Conservation (phyloP, 345 rosid genomes). For the Camelina laxa region DNA sequence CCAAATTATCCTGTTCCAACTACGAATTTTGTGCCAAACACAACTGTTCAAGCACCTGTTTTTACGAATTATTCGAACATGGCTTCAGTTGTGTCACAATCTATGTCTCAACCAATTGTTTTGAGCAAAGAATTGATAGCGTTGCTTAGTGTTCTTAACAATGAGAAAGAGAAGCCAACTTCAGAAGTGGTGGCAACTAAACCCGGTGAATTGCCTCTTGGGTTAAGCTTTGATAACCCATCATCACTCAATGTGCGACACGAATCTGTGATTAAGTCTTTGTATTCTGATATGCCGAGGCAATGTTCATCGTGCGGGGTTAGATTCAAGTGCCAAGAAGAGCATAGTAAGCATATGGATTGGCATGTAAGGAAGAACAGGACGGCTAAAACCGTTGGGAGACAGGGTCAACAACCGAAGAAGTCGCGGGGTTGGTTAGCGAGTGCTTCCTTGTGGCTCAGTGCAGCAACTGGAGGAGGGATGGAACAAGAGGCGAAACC, state of each 20-base stretch:
- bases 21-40: no score
- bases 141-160: constrained; percentile 14
- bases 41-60: not conserved
- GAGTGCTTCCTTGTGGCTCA: constrained; percentile 28
- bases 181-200: not conserved
- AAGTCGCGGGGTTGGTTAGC: constrained; percentile 38
- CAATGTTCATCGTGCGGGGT: constrained; percentile 49
- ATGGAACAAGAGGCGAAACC: not conserved
- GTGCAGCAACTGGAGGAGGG: constrained; percentile 21
- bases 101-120: constrained; percentile 13
- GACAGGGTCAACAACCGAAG: not conserved
- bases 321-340: constrained; percentile 48
- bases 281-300: constrained; percentile 52
- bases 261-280: constrained; percentile 41
- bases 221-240: constrained; percentile 32
- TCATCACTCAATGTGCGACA: constrained; percentile 35
- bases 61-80: not conserved
- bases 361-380: constrained; percentile 55
- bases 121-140: constrained; percentile 21
- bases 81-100: constrained; percentile 6
- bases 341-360: constrained; percentile 53
- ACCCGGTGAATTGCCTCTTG: not conserved
- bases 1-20: not conserved
- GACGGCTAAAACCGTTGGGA: not conserved
- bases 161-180: constrained; percentile 9